Percentiles rank a stretch among this genome's conserved stretches.
Evolutionary conservation across 1,284 basidiomycete genomes (phyloP).

Genomic region (Ceratobasidium sp.): DNA sequence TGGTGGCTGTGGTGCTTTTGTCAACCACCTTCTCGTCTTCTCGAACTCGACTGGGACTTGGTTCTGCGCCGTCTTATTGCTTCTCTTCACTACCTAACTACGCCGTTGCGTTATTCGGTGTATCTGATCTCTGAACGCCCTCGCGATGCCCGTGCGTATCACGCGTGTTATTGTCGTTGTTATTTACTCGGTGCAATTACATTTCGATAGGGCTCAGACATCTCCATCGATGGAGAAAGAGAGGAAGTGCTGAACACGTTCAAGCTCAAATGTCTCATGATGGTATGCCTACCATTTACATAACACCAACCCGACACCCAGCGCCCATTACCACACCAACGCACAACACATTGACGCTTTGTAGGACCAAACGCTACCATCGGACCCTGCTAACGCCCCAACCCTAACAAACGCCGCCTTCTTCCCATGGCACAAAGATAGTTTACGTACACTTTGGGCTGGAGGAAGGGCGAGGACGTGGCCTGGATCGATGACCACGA

Average conservation of each 20-base stretch:
- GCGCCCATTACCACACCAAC: not conserved
- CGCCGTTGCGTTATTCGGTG: too few species aligned
- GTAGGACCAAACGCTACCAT: slow-evolving; percentile 20
- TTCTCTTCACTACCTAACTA: too few species aligned
- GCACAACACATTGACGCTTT: not conserved
- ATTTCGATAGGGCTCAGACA: slow-evolving; percentile 8
- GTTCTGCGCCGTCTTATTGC: too few species aligned
- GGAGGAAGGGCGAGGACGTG: slow-evolving; percentile 18
- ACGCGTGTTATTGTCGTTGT: too few species aligned
- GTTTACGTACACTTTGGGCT: slow-evolving; percentile 28
- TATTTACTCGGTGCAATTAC: too few species aligned
- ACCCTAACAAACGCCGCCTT: slow-evolving; percentile 20
- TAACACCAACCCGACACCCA: too few species aligned
- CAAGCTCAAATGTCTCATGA: slow-evolving; percentile 24
- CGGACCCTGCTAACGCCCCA: not conserved
- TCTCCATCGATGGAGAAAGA: not conserved
- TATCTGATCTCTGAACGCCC: too few species aligned
- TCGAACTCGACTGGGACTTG: too few species aligned
- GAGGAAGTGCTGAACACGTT: not conserved
- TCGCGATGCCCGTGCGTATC: too few species aligned
- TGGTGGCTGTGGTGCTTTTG: too few species aligned
- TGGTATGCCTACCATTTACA: not conserved
- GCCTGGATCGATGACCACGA: not conserved
- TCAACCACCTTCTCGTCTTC: too few species aligned
- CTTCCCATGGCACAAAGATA: slow-evolving; percentile 35